These are phyloP conservation scores for Coemansia sp. DNA, from an alignment of 192 early-diverging fungal species.

Conservation along the genomic window DNA sequence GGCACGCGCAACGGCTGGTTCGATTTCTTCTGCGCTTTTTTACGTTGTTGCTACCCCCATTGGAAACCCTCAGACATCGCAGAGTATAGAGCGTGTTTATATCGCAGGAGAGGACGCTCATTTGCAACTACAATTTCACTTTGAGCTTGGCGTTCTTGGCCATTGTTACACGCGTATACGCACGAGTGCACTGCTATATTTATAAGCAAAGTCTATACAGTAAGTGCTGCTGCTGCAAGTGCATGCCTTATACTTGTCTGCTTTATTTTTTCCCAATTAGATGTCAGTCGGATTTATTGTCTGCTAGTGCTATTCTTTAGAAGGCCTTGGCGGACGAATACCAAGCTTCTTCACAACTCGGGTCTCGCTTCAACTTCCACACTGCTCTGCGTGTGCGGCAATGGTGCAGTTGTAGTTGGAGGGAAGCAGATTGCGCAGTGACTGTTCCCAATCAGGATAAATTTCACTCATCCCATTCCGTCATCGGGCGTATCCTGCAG, in stretches of 20 bases:
- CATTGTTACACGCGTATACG: neutral
- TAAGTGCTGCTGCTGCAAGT: neutral
- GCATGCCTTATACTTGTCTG: too few relatives aligned
- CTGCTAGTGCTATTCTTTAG: neutral
- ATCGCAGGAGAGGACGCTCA: neutral
- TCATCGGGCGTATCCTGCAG: slow-evolving; percentile 7
- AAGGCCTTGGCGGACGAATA: neutral
- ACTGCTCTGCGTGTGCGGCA: neutral
- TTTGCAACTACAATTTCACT: neutral
- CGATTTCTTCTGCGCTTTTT: neutral
- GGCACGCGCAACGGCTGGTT: neutral
- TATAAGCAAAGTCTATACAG: neutral
- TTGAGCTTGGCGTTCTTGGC: neutral
- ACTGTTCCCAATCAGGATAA: slow-evolving; percentile 13
- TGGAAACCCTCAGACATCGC: neutral
- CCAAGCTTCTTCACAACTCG: neutral
- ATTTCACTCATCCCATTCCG: neutral
- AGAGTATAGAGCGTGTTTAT: neutral
- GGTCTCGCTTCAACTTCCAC: neutral
- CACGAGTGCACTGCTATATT: neutral
- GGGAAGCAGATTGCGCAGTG: neutral
- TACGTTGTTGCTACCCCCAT: neutral
- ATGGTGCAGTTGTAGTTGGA: neutral
- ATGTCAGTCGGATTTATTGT: neutral
- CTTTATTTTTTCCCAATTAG: neutral